Percentiles rank a stretch among this genome's conserved stretches.
phyloP scores from a whole-genome alignment of 305 asterid species.

The Fraxinus nigra region DNA sequence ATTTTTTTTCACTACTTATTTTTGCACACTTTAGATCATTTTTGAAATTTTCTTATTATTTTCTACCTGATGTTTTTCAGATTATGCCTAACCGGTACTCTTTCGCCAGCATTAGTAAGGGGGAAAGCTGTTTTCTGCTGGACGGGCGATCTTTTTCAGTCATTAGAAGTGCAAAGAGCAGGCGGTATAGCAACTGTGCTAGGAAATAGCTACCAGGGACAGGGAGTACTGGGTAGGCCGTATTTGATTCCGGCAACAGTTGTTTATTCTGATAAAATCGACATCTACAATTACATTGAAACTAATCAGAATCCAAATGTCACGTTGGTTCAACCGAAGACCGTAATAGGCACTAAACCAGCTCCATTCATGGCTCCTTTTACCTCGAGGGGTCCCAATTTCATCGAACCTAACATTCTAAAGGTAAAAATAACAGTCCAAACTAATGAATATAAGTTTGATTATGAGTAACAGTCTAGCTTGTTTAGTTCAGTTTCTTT shows the following conservation, averaged over 20 bases:
- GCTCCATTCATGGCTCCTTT: constrained; percentile 39
- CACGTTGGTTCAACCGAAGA: constrained; percentile 19
- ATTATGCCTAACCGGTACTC: constrained; percentile 33
- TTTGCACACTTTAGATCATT: not conserved
- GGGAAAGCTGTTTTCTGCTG: constrained; percentile 47
- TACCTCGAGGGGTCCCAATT: constrained; percentile 33
- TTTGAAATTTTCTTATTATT: not conserved
- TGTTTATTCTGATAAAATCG: constrained; percentile 2
- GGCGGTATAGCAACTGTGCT: constrained; percentile 46
- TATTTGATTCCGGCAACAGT: constrained; percentile 34
- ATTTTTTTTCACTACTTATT: not conserved
- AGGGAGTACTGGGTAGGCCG: constrained; percentile 20
- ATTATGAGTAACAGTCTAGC: not conserved
- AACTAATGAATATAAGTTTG: not conserved
- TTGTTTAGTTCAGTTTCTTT: not conserved
- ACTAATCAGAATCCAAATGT: constrained; percentile 22
- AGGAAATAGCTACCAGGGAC: constrained; percentile 19
- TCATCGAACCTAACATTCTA: constrained; percentile 31
- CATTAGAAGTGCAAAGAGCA: constrained; percentile 40
- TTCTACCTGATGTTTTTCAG: constrained; percentile 16
- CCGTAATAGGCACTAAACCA: constrained; percentile 24
- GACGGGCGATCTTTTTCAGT: constrained; percentile 3
- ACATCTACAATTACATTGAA: constrained; percentile 22
- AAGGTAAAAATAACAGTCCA: constrained; percentile 18
- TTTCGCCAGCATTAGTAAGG: constrained; percentile 34